A percentile compares a stretch with the other conserved stretches of the same genome.
Conservation (phyloP, 768 basidiomycete species). For the Cyclocybe aegerita region DNA sequence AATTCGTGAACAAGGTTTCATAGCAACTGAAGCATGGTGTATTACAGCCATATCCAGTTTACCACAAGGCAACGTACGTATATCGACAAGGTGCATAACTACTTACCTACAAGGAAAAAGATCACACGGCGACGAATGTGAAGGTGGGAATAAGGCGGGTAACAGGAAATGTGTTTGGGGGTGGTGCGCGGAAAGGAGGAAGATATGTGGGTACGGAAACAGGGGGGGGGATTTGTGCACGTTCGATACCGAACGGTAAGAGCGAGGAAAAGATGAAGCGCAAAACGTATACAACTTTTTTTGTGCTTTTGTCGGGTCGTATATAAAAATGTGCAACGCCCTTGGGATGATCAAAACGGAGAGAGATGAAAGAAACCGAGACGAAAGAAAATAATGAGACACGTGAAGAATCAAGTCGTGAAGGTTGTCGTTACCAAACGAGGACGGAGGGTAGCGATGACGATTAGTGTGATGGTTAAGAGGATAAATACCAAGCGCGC, state of each 20-base stretch:
- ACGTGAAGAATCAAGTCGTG: conserved; percentile 19
- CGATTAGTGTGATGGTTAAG: conserved; percentile 29
- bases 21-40: conserved; percentile 24
- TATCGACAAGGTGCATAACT: conserved; percentile 33
- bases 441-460: conserved; percentile 20
- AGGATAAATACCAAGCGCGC: conserved; percentile 32
- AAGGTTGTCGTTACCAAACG: conserved; percentile 15
- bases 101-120: conserved; percentile 41
- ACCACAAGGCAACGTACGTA: conserved; percentile 21
- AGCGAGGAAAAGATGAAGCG: conserved; percentile 34
- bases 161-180: conserved; percentile 15
- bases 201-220: conserved; percentile 24
- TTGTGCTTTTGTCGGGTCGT: conserved; percentile 37
- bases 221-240: conserved; percentile 10
- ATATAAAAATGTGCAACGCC: conserved; percentile 5
- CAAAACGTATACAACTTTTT: conserved; percentile 42
- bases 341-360: conserved; percentile 15
- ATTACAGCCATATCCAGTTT: conserved; percentile 31
- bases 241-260: conserved; percentile 18
- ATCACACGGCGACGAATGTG: conserved; percentile 22
- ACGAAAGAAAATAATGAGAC: conserved; percentile 30
- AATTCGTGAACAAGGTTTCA: background rate
- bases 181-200: conserved; percentile 15
- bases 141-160: conserved; percentile 10
- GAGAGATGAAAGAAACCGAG: conserved; percentile 32